A percentile compares a stretch with the other conserved stretches of the same genome.
These are phyloP conservation scores for Rosa multiflora DNA, from an alignment of 306 rosid genomes.

Conservation along the genomic window DNA sequence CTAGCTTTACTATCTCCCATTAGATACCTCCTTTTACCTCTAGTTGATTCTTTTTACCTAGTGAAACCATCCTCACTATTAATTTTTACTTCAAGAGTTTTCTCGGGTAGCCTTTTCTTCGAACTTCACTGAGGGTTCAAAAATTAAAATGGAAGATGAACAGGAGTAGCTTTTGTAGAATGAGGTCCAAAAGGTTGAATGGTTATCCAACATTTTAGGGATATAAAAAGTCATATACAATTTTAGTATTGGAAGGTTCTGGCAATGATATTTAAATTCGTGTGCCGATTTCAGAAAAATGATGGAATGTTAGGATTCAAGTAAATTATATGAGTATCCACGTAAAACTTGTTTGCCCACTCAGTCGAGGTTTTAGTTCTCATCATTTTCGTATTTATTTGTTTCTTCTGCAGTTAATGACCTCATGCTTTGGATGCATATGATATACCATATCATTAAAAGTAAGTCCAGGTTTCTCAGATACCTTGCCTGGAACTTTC, in stretches of 20 bases:
- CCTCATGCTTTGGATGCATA: conserved; percentile 78
- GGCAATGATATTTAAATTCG: not conserved
- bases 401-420: conserved; percentile 64
- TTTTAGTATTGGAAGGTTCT: not conserved
- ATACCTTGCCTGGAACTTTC: too few species aligned
- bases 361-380: not conserved
- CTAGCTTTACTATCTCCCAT: not conserved
- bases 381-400: not conserved
- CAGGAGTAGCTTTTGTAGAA: conserved; percentile 80
- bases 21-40: not conserved
- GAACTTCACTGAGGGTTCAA: conserved; percentile 55
- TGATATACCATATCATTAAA: conserved; percentile 71
- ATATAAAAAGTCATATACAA: not conserved
- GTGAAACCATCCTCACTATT: not conserved
- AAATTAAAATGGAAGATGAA: conserved; percentile 63
- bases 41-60: not conserved
- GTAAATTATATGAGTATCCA: not conserved
- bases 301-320: not conserved
- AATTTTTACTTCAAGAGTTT: conserved; percentile 44
- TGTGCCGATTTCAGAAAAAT: not conserved
- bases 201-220: conserved; percentile 15
- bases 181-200: conserved; percentile 80
- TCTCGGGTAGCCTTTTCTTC: conserved; percentile 77
- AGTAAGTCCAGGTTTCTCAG: conserved; percentile 19
- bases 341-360: not conserved